Conservation (phyloP, 2,329 filamentous ascomycete species). For the Alternaria viburni region DNA sequence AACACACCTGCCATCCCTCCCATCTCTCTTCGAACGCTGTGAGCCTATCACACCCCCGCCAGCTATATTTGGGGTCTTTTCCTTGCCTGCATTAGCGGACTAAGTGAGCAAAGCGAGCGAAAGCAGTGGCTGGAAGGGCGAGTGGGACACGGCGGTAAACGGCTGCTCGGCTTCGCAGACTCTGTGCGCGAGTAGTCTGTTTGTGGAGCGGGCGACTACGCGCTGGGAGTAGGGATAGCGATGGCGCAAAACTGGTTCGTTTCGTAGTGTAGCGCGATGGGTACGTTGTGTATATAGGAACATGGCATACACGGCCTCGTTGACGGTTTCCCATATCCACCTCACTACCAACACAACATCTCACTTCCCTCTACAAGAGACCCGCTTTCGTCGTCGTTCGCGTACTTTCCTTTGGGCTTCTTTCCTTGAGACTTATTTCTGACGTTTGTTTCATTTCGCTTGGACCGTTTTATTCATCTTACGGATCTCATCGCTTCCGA, state of each 20-base stretch:
- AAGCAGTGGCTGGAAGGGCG: conserved; percentile 2
- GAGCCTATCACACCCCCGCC: conserved; percentile 14
- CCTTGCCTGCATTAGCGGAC: background rate
- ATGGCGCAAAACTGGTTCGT: background rate
- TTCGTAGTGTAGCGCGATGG: background rate
- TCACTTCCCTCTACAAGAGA: background rate
- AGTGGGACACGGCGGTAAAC: conserved; percentile 17
- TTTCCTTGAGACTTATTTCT: background rate
- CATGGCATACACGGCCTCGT: background rate
- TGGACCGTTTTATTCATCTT: background rate
- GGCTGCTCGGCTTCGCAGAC: conserved; percentile 1
- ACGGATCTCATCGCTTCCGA: background rate
- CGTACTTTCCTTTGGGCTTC: background rate
- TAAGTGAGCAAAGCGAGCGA: background rate
- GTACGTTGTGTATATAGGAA: conserved; percentile 16
- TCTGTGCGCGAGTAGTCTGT: too few species aligned
- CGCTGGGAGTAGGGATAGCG: conserved; percentile 8
- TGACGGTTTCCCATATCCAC: background rate
- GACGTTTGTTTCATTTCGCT: background rate
- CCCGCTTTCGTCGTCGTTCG: background rate
- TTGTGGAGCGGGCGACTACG: conserved; percentile 2
- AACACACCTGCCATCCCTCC: background rate
- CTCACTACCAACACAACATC: background rate
- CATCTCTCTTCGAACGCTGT: background rate
- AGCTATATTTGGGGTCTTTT: conserved; percentile 30